Base-by-base conservation (phyloP, 331 rosid genomes). In the Rosa hybrid region DNA sequence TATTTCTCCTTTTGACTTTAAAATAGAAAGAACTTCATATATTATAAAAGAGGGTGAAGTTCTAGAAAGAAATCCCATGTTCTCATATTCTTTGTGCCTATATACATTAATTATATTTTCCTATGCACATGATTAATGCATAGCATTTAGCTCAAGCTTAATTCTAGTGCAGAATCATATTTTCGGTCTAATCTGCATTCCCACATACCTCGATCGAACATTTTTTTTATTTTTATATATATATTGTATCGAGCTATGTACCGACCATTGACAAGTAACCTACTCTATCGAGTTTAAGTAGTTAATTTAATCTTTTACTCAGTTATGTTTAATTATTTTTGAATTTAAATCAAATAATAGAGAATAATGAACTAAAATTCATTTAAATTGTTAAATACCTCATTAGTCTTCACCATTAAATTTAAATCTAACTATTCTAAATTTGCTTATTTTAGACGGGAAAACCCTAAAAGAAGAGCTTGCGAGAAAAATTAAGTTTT, bases 1-100 rank as follows among this genome's bases (percentile, higher is more conserved):
- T 7, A 20, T 18, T 56, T 56, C 13, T 7, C 17, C 42, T 74
- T 56, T 21, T 74, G 78, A 74, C 78, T 56, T 54, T n/a, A 38
- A 74, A 74, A 45, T 3, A 21, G 13, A 56, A 38, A 5, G 51
- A 68, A 74, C 4, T 6, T 38, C 30, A 1, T 34, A 34, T 34
- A 30, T 64, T 20, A 30, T 25, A 72, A 9, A 50, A 72, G 0
- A 42, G 39, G 46, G 63, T 17, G 12, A 72, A 30, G 18, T 72
- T 14, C 50, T 45, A 30, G 80, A 71, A 41, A 67, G 60, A 82
- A 78, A 2, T 44, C 56, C 82, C 86, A 83, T 80, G 86, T 78
- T 83, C 80, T 39, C 57, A 21, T 72, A 49, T 59, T 83, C 82
- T 53, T 76, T 63, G 70, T 72, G 50, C 69, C 3, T 54, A 6